phyloP scores from a whole-genome alignment of 2,329 filamentous ascomycete species.

The Alternaria ethzedia region DNA sequence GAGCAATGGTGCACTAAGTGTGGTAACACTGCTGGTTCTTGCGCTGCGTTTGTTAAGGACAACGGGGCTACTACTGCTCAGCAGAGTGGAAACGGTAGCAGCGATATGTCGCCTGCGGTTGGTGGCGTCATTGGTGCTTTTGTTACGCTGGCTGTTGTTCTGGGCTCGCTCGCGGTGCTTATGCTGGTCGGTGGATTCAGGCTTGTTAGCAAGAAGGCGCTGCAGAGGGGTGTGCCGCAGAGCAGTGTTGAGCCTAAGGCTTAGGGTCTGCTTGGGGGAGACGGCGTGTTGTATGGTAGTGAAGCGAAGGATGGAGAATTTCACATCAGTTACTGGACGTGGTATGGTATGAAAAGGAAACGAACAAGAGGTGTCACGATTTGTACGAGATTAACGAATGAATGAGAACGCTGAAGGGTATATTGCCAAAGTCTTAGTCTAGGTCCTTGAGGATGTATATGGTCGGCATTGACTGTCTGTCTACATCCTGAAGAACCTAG shows the following conservation, averaged over 20 bases:
- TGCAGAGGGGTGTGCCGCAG: slow-evolving; percentile 16
- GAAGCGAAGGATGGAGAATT: not conserved
- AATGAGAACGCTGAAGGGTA: not conserved
- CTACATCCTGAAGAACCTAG: not conserved
- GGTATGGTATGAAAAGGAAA: too few species aligned
- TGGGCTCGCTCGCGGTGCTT: slow-evolving; percentile 60
- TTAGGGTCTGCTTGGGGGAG: not conserved
- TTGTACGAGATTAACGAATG: not conserved
- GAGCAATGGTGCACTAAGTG: slow-evolving; percentile 76
- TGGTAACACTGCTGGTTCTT: slow-evolving; percentile 73
- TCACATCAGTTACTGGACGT: not conserved
- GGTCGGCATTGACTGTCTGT: too few species aligned
- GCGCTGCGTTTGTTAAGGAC: slow-evolving; percentile 57
- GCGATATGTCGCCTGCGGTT: slow-evolving; percentile 68
- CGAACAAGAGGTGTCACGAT: not conserved
- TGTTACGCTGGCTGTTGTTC: slow-evolving; percentile 69
- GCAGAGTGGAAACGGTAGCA: slow-evolving; percentile 37
- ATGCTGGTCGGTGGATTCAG: slow-evolving; percentile 64
- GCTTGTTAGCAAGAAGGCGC: slow-evolving; percentile 62
- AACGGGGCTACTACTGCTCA: slow-evolving; percentile 7
- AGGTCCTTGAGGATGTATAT: not conserved
- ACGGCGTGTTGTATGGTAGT: too few species aligned
- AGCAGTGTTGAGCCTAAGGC: slow-evolving; percentile 16
- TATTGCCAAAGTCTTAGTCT: not conserved
- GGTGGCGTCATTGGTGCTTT: slow-evolving; percentile 81